Evolutionary conservation across 2,329 filamentous ascomycete genomes (phyloP).

Genomic region (Beauveria rudraprayagi): DNA sequence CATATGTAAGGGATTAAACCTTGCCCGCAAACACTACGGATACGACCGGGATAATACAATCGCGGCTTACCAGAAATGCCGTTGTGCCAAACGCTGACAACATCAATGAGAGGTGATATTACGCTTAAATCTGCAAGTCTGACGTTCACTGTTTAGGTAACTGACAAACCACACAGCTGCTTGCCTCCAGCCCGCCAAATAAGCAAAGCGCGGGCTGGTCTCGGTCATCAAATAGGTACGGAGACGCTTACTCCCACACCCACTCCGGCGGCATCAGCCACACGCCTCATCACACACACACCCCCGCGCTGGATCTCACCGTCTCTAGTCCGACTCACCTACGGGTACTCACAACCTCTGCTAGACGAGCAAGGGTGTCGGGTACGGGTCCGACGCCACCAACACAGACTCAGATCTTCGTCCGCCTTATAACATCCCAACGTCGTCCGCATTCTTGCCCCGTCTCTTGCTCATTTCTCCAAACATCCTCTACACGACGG

Average conservation of each 20-base stretch:
- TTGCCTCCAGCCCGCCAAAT: not conserved
- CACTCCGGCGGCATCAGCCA: constrained; percentile 3
- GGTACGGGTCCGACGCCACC: constrained; percentile 12
- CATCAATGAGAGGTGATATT: not conserved
- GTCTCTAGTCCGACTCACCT: not conserved
- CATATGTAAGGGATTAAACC: not conserved
- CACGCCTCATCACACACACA: constrained; percentile 2
- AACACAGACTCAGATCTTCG: constrained; percentile 8
- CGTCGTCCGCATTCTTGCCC: not conserved
- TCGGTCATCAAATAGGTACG: constrained; percentile 1
- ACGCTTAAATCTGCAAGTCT: not conserved
- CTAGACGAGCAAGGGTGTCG: constrained; percentile 10
- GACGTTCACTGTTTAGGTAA: not conserved
- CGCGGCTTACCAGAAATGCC: not conserved
- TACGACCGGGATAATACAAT: not conserved
- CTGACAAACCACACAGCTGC: not conserved
- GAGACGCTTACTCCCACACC: constrained; percentile 7
- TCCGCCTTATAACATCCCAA: constrained; percentile 9
- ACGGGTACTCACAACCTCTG: not conserved
- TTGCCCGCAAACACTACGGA: too few species aligned
- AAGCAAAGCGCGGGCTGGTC: not conserved
- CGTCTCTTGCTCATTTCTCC: not conserved
- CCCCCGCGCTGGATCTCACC: constrained; percentile 9
- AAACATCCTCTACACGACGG: not conserved
- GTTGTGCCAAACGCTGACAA: constrained; percentile 4